phyloP scores from a whole-genome alignment of 352 stramenopile genomes.

The Pythium aristosporum region DNA sequence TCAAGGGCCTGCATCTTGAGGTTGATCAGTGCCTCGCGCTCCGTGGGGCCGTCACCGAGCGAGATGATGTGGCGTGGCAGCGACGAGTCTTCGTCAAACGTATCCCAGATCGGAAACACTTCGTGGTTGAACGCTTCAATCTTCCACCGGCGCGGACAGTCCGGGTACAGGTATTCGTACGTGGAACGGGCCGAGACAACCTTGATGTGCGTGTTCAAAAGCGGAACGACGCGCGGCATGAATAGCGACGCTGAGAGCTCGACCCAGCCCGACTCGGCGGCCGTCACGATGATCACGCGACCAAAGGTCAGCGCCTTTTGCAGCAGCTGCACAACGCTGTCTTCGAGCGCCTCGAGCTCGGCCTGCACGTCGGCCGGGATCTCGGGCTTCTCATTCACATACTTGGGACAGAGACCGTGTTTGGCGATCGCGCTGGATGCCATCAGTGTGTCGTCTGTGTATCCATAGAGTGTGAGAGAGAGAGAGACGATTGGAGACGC shows the following conservation, averaged over 20 bases:
- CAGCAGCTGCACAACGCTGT: slow-evolving; percentile 73
- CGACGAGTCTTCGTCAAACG: slow-evolving; percentile 53
- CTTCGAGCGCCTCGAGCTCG: slow-evolving; percentile 75
- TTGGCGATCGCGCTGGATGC: slow-evolving; percentile 80
- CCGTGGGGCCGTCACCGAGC: slow-evolving; percentile 78
- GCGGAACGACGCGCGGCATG: slow-evolving; percentile 77
- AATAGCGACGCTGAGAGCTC: slow-evolving; percentile 86
- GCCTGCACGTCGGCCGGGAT: slow-evolving; percentile 71
- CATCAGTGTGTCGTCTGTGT: slow-evolving; percentile 79
- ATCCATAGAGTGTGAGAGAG: slow-evolving; percentile 5
- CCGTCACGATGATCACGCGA: slow-evolving; percentile 87
- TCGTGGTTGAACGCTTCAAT: slow-evolving; percentile 88
- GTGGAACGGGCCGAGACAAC: slow-evolving; percentile 89
- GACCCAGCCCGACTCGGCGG: slow-evolving; percentile 89
- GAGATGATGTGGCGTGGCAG: slow-evolving; percentile 80
- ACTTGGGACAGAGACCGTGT: slow-evolving; percentile 79
- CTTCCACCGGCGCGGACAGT: slow-evolving; percentile 86
- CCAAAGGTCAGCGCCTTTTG: slow-evolving; percentile 69
- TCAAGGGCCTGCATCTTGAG: slow-evolving; percentile 83
- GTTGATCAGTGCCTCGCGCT: slow-evolving; percentile 83
- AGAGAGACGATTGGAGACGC: neutral
- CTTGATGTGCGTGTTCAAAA: slow-evolving; percentile 81
- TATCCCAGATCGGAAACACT: slow-evolving; percentile 76
- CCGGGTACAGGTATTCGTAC: slow-evolving; percentile 88
- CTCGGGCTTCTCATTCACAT: slow-evolving; percentile 79